Evolutionary conservation across 1,139 yeast genomes (phyloP), one percentile per base, ranked within the genome.

Genomic region (Sugiyamaella pinicola): DNA sequence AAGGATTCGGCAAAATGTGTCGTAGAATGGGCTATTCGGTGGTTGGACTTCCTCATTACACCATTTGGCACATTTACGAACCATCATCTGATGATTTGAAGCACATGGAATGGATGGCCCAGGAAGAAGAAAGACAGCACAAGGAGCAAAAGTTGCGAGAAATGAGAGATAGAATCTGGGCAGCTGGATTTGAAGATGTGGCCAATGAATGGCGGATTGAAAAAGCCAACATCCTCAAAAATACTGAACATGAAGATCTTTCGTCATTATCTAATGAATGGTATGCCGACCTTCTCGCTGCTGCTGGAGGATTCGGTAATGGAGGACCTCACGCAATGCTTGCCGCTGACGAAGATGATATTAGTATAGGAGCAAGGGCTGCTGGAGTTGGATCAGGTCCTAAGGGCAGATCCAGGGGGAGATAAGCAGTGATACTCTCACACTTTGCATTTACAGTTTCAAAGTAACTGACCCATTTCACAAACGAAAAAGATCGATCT

Each of bases 41-140:
- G 17, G 81, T 83, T 51, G 96, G 96, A 0, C 75, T 88, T 61
- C 96, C 96, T 5, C 95, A 88, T 71, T 88, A 89, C 67, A 93
- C 87, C 41, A 85, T 88, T 58, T 88, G 96, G 96, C 96, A 88
- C 69, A 85, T 88, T 56, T 88, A 87, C 69, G 96, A 88, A 69
- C 96, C 96, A 18, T 84, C 91, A 6, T 78, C 84, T 2, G 96
- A 87, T 64, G 96, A 87, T 73, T 75, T 87, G 71, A 85, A 87
- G 71, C 96, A 89, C 67, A 89, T 89, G 96, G 96, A 87, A 68
- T 88, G 96, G 96, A 87, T 89, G 96, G 96, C 95, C 0, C 81
- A 87, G 64, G 96, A 89, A 69, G 96, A 89, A 69, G 83, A 82
- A 54, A 80, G 95, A 59, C 83, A 81, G 63, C 75, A 79, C 58